Conservation (phyloP, 2,329 filamentous ascomycete species). For the Hyphodiscus sp. region DNA sequence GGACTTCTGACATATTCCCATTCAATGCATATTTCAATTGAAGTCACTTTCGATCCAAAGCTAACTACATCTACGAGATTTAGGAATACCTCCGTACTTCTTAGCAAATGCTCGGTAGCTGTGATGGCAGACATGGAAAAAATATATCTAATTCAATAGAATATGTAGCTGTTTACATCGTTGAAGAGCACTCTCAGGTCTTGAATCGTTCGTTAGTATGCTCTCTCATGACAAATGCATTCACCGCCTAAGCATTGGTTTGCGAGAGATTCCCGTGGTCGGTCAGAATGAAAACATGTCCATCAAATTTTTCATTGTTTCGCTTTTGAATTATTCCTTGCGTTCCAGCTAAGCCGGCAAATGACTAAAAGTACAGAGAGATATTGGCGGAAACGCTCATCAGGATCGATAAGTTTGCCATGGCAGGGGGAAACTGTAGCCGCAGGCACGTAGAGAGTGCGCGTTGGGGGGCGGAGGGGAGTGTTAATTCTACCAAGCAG, state of each 20-base stretch:
- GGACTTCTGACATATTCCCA: conserved; percentile 68
- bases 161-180: not conserved
- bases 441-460: not conserved
- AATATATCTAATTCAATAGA: not conserved
- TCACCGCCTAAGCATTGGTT: not conserved
- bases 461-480: not conserved
- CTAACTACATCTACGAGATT: not conserved
- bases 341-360: not conserved
- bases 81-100: not conserved
- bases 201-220: not conserved
- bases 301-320: not conserved
- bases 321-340: conserved; percentile 4
- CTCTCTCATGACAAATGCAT: no score
- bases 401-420: not conserved
- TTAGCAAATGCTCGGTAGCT: not conserved
- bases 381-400: not conserved
- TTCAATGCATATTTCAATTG: not conserved
- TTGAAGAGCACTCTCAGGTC: not conserved
- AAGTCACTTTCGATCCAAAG: not conserved
- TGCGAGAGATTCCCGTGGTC: not conserved
- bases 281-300: not conserved
- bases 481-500: conserved; percentile 27
- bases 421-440: not conserved
- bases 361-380: conserved; percentile 10
- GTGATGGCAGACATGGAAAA: not conserved